Evolutionary conservation across 164 flowering plant species (phyloP), one percentile per base, ranked within the genome.

Genomic region (Liquidambar formosana): DNA sequence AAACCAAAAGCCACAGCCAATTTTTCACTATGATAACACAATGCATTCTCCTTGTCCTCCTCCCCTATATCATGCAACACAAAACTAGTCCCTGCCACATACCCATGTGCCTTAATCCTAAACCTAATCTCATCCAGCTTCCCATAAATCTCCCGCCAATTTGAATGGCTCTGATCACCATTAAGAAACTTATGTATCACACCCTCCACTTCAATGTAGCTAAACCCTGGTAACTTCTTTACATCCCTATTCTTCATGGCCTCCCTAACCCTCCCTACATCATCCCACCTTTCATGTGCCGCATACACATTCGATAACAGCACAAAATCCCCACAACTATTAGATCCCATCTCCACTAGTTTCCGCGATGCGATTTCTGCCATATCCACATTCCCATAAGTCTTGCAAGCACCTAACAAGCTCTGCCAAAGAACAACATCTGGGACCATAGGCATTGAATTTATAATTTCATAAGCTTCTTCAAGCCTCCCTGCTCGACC

Each of bases 51-150:
- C 80, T 95, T 91, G 45, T 93, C 99, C 70, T 93, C 96, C 68
- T 89, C 92, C 8, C 94, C 95, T 56, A 93, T 89, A 74, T 90
- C 96, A 71, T 93, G 98, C 78, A 93, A 70, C 67, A 95, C 96
- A 74, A 71, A 75, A 51, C 65, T 61, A 11, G 96, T 95, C 76
- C 82, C 84, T 3, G 96, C 84, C 28, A 77, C 86, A 77, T 93
- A 88, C 26, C 99, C 97, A 66, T 70, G 57, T 41, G 77, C 85
- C 64, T 75, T 83, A 3, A 91, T 80, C 85, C 71, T 82, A 63
- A 78, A 78, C 70, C 78, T 73, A 57, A 92, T 88, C 84, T 95
- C 99, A 69, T 91, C 94, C 53, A 95, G 70, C 74, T 88, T 95
- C 10, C 62, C 56, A 62, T 90, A 89, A 57, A 92, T 94, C 72